Evolutionary conservation across 73 alveolate species (phyloP).

Genomic region (Stentor roeselii): DNA sequence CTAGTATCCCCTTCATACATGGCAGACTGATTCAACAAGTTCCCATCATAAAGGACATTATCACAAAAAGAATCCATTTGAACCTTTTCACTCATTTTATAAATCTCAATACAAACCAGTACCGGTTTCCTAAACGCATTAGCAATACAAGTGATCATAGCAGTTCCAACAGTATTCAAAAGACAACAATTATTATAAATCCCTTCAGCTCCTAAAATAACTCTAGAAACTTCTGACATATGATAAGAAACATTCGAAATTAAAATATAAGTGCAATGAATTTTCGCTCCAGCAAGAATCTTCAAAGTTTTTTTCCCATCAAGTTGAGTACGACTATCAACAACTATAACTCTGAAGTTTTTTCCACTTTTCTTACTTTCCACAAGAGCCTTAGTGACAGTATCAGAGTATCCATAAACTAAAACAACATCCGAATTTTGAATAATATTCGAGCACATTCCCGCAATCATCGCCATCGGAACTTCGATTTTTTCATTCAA

Average conservation of each 20-base stretch:
- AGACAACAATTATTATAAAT: conserved; percentile 54
- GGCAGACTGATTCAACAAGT: not conserved
- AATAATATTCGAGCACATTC: conserved; percentile 5
- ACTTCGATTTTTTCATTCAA: conserved; percentile 16
- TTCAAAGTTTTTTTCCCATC: conserved; percentile 17
- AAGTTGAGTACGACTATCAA: conserved; percentile 18
- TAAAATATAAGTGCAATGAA: conserved; percentile 43
- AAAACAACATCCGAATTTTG: conserved; percentile 14
- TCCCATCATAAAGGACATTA: not conserved
- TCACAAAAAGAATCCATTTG: conserved; percentile 46
- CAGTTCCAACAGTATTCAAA: conserved; percentile 53
- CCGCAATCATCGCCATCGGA: not conserved
- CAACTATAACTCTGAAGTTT: conserved; percentile 12
- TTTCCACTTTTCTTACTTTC: not conserved
- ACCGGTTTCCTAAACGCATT: conserved; percentile 52
- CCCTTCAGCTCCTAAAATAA: conserved; percentile 55
- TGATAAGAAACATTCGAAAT: conserved; percentile 48
- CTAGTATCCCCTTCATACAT: conserved; percentile 20
- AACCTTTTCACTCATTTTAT: conserved; percentile 60
- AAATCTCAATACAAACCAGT: conserved; percentile 50
- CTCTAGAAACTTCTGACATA: conserved; percentile 54
- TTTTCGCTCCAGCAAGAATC: not conserved
- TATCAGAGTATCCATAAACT: conserved; percentile 11
- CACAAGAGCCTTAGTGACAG: not conserved
- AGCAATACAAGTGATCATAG: conserved; percentile 51